Conservation (phyloP, 441 rosid species). For the Euphorbia neoarborescens region DNA sequence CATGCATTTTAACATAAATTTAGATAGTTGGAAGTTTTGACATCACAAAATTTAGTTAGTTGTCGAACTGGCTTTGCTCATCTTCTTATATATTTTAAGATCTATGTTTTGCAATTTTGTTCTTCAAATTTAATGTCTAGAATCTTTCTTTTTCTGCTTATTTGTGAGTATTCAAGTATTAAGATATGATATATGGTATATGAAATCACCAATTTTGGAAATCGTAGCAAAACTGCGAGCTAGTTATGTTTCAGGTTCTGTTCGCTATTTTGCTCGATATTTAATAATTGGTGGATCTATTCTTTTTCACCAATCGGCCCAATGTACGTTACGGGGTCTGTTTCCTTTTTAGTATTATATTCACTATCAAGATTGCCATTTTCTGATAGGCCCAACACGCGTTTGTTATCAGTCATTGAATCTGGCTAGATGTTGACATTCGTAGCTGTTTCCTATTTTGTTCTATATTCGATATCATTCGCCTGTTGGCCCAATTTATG, state of each 20-base stretch:
- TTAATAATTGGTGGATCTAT: background rate
- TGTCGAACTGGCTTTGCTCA: background rate
- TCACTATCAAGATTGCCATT: background rate
- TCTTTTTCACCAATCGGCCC: background rate
- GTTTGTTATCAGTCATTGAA: slow-evolving; percentile 2
- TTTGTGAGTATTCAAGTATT: background rate
- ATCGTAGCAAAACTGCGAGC: background rate
- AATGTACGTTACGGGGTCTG: background rate
- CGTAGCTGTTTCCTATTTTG: background rate
- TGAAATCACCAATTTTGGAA: background rate
- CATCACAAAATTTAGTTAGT: background rate
- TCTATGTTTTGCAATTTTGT: background rate
- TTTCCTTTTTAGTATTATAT: background rate
- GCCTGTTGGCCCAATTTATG: background rate
- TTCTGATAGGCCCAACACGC: background rate
- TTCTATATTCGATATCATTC: background rate
- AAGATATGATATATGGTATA: background rate
- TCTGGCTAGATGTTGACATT: background rate
- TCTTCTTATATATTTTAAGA: background rate
- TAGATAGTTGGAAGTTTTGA: background rate
- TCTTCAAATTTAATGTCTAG: background rate
- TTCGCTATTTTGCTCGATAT: background rate
- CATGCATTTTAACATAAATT: background rate
- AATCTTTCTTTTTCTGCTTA: background rate
- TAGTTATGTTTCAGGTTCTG: background rate